These are phyloP conservation scores for Chalciporus sphaerocephalus DNA, from an alignment of 768 basidiomycete species.

Conservation along the genomic window DNA sequence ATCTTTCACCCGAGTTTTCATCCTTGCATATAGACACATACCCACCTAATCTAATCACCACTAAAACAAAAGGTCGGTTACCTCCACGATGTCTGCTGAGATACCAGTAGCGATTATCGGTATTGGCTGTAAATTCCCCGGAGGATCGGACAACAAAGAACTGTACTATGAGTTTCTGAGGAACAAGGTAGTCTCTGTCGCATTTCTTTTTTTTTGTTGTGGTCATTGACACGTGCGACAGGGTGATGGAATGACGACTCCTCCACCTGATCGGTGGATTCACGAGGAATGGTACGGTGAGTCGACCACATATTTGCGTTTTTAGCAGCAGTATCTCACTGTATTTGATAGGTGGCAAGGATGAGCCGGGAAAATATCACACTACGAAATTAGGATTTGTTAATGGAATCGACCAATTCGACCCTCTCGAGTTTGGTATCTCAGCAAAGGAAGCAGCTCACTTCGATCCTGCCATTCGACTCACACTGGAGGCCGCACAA, in stretches of 20 bases:
- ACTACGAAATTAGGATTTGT: constrained; percentile 30
- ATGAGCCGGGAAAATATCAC: constrained; percentile 31
- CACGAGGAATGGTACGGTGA: constrained; percentile 32
- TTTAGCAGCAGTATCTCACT: neutral
- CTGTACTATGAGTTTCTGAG: constrained; percentile 29
- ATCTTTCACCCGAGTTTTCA: too few relatives aligned
- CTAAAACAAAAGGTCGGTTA: constrained; percentile 1
- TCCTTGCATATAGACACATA: too few relatives aligned
- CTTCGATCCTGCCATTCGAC: constrained; percentile 31
- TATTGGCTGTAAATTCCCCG: constrained; percentile 33
- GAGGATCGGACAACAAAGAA: constrained; percentile 30
- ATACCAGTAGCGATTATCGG: constrained; percentile 29
- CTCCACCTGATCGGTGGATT: constrained; percentile 27
- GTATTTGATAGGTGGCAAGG: constrained; percentile 21
- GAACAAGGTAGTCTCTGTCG: constrained; percentile 19
- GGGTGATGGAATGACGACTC: constrained; percentile 30
- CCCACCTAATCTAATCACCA: neutral
- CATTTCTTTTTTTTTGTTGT: neutral
- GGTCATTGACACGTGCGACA: constrained; percentile 1
- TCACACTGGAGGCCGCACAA: constrained; percentile 31
- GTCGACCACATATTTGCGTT: neutral
- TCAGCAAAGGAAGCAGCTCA: constrained; percentile 27
- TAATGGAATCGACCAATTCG: constrained; percentile 31
- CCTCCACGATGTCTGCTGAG: constrained; percentile 26
- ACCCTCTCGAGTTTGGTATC: constrained; percentile 33